A percentile compares a stretch with the other conserved stretches of the same genome.
These are phyloP conservation scores for Pholiota molesta DNA, from an alignment of 768 basidiomycete species.

Conservation along the genomic window DNA sequence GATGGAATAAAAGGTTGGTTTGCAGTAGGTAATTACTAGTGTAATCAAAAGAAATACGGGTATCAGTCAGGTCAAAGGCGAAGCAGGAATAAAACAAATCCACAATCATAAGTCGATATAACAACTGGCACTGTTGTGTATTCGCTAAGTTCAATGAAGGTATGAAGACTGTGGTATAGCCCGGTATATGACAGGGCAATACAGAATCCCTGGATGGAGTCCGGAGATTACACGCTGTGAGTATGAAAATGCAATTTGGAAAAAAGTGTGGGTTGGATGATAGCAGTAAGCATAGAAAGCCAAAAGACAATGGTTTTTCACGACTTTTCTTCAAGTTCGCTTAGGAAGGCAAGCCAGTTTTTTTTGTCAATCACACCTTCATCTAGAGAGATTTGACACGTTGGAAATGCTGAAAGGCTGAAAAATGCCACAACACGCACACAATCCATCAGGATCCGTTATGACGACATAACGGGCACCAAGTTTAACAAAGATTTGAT, in stretches of 20 bases:
- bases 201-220: neutral
- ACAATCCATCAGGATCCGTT: constrained; percentile 79
- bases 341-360: constrained; percentile 88
- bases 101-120: no score
- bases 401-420: neutral
- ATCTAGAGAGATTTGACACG: constrained; percentile 45
- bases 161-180: no score
- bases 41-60: no score
- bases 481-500: constrained; percentile 92
- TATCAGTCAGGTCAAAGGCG: no score
- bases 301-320: constrained; percentile 14
- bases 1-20: no score
- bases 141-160: no score
- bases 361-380: constrained; percentile 95
- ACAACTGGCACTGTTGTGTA: no score
- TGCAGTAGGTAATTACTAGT: no score
- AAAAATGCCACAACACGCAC: constrained; percentile 43
- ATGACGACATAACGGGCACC: constrained; percentile 91
- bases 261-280: neutral
- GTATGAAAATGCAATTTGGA: neutral
- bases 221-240: neutral
- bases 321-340: constrained; percentile 66
- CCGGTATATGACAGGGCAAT: neutral
- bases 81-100: no score
- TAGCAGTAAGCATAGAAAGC: neutral